Conservation (phyloP, 768 basidiomycete species). For the Panus rudis region DNA sequence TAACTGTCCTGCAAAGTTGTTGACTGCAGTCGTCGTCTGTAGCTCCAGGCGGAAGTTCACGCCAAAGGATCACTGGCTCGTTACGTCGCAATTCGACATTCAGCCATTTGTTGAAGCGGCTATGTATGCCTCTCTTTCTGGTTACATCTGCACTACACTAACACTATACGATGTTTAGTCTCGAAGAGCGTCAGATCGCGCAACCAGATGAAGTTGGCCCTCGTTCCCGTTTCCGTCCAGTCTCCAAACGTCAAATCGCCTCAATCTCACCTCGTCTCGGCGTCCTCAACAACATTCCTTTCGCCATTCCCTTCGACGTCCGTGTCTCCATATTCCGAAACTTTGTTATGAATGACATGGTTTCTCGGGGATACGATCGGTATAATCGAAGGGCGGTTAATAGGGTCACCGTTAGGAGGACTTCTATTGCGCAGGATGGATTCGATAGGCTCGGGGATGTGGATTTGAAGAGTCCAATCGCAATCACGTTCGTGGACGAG, state of each 20-base stretch:
- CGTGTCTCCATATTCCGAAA: conserved; percentile 86
- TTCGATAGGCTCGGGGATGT: conserved; percentile 76
- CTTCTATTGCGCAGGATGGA: conserved; percentile 81
- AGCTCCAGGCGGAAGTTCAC: conserved; percentile 85
- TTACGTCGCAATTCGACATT: conserved; percentile 53
- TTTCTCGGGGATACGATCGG: conserved; percentile 14
- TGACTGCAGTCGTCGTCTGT: conserved; percentile 3
- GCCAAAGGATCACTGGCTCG: conserved; percentile 79
- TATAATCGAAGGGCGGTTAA: conserved; percentile 20
- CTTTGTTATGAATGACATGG: conserved; percentile 66
- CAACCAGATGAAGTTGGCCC: conserved; percentile 10
- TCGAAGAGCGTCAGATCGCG: conserved; percentile 56
- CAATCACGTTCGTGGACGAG: conserved; percentile 90
- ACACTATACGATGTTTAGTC: conserved; percentile 28
- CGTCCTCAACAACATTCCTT: conserved; percentile 91
- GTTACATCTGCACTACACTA: conserved; percentile 1
- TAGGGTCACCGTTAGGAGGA: conserved; percentile 58
- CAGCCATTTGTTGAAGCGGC: conserved; percentile 81
- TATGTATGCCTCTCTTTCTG: conserved; percentile 39
- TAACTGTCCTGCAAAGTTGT: conserved; percentile 9
- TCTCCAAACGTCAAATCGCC: conserved; percentile 65
- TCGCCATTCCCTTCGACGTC: conserved; percentile 87
- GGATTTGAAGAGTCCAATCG: conserved; percentile 74
- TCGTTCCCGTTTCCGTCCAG: conserved; percentile 21
- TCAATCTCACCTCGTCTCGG: conserved; percentile 81